Evolutionary conservation across 805 yeast genomes (phyloP).

Genomic region (Wickerhamomyces canadensis): DNA sequence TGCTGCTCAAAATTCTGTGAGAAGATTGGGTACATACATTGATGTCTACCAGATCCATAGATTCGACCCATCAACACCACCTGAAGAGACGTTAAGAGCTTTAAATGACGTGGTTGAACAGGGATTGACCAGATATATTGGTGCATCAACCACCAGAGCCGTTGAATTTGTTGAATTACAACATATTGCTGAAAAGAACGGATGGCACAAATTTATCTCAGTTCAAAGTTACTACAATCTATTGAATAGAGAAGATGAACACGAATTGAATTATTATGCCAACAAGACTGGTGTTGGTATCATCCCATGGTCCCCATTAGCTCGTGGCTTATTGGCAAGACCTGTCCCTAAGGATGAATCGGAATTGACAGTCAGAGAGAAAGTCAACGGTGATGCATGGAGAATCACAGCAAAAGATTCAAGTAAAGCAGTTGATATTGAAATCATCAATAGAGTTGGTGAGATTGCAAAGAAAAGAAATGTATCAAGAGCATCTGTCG

Average conservation of each 20-base stretch:
- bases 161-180: constrained; percentile 50
- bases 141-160: constrained; percentile 57
- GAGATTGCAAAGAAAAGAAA: constrained; percentile 40
- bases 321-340: constrained; percentile 48
- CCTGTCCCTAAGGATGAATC: constrained; percentile 26
- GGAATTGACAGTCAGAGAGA: constrained; percentile 8
- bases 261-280: constrained; percentile 55
- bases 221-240: constrained; percentile 56
- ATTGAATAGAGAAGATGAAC: constrained; percentile 54
- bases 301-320: constrained; percentile 58
- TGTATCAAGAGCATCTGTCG: constrained; percentile 46
- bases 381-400: not conserved
- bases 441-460: constrained; percentile 46
- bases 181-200: constrained; percentile 45
- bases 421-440: constrained; percentile 21
- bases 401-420: constrained; percentile 1
- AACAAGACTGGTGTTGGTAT: constrained; percentile 45
- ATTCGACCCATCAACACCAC: constrained; percentile 37
- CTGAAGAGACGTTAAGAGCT: constrained; percentile 49
- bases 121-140: constrained; percentile 50
- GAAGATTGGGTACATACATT: constrained; percentile 39
- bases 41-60: constrained; percentile 52
- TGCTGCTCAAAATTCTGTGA: constrained; percentile 34
- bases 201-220: constrained; percentile 53
- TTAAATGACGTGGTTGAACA: constrained; percentile 42